A percentile compares a stretch with the other conserved stretches of the same genome.
These are phyloP conservation scores for Sordariomycetes sp. DNA, from an alignment of 2,329 filamentous ascomycete genomes.

Conservation along the genomic window DNA sequence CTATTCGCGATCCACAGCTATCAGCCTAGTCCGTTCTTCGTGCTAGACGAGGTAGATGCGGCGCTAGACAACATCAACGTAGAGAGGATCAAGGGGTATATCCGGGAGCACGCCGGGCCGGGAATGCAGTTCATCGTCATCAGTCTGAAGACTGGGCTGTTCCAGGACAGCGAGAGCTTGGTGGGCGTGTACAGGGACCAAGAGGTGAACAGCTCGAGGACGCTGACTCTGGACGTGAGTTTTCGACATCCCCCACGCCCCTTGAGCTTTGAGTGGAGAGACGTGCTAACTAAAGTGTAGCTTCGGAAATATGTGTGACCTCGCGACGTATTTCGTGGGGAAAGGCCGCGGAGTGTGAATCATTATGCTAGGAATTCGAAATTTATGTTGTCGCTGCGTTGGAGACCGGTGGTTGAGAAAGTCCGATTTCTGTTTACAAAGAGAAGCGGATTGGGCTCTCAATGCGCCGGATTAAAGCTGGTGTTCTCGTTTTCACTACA, in stretches of 20 bases:
- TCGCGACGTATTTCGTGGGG: not conserved
- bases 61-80: slow-evolving; percentile 98
- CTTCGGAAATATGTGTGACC: slow-evolving; percentile 15
- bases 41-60: slow-evolving; percentile 94
- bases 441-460: not conserved
- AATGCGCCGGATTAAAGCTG: not conserved
- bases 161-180: slow-evolving; percentile 90
- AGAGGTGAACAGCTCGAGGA: slow-evolving; percentile 80
- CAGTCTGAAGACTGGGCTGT: slow-evolving; percentile 85
- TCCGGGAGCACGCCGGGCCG: slow-evolving; percentile 81
- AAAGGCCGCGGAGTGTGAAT: not conserved
- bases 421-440: not conserved
- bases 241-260: not conserved
- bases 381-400: not conserved
- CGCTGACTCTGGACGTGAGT: slow-evolving; percentile 89
- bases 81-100: slow-evolving; percentile 90
- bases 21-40: slow-evolving; percentile 93
- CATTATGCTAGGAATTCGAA: not conserved
- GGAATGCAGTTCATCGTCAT: slow-evolving; percentile 99
- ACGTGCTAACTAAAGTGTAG: slow-evolving; percentile 11
- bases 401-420: not conserved
- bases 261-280: not conserved
- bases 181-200: slow-evolving; percentile 96
- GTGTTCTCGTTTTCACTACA: not conserved
- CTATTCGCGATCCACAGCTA: slow-evolving; percentile 95